A percentile compares a stretch with the other conserved stretches of the same genome.
These are phyloP conservation scores for Allium sativum DNA, from an alignment of 106 monocot species.

Conservation along the genomic window DNA sequence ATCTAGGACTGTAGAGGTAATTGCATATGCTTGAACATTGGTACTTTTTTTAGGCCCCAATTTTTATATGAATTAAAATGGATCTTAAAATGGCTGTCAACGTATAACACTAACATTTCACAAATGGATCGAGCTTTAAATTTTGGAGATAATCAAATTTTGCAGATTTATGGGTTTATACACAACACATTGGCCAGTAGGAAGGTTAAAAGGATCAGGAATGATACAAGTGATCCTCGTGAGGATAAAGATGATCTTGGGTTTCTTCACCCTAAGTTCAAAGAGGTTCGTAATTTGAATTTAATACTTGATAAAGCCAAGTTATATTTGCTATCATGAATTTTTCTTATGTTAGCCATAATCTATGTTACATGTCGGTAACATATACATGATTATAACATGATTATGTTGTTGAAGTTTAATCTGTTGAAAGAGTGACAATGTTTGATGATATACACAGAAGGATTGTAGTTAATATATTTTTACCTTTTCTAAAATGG, in stretches of 20 bases:
- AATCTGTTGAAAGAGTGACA: too few species aligned
- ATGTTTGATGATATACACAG: too few species aligned
- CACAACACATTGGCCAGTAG: slow-evolving; percentile 76
- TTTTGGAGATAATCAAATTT: slow-evolving; percentile 90
- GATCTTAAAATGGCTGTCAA: too few species aligned
- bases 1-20: slow-evolving; percentile 86
- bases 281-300: slow-evolving; percentile 30
- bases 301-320: slow-evolving; percentile 3
- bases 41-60: too few species aligned
- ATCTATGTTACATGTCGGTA: background rate
- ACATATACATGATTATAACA: too few species aligned
- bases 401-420: too few species aligned
- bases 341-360: background rate
- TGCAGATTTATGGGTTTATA: slow-evolving; percentile 89
- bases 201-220: slow-evolving; percentile 66
- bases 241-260: slow-evolving; percentile 75
- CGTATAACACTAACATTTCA: too few species aligned
- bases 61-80: too few species aligned
- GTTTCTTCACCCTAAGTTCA: slow-evolving; percentile 73
- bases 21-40: too few species aligned
- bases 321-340: too few species aligned
- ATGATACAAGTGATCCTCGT: slow-evolving; percentile 72
- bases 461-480: too few species aligned
- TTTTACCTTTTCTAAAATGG: too few species aligned
- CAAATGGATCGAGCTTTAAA: slow-evolving; percentile 96